Percentiles rank a stretch among this genome's conserved stretches.
phyloP scores from a whole-genome alignment of 2,329 filamentous ascomycete species.

The Lasiodiplodia sp. region DNA sequence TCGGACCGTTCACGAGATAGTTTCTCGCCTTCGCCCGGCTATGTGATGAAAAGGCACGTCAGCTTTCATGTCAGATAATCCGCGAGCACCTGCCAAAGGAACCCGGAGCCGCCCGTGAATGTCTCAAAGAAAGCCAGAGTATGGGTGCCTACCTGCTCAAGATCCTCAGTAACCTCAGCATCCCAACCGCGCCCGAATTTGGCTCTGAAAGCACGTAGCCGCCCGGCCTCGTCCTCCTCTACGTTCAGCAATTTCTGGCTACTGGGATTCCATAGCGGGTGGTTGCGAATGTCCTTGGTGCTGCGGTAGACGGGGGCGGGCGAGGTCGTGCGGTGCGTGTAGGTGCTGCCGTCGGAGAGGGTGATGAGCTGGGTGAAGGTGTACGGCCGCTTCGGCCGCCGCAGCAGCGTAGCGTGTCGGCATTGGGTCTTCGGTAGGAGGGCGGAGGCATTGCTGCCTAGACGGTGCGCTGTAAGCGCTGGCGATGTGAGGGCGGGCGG shows the following conservation, averaged over 20 bases:
- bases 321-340: conserved; percentile 78
- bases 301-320: conserved; percentile 68
- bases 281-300: conserved; percentile 87
- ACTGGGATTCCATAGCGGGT: conserved; percentile 87
- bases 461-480: conserved; percentile 39
- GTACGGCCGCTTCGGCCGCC: conserved; percentile 89
- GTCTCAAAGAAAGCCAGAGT: too few species aligned
- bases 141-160: conserved; percentile 29
- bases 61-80: neutral
- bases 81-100: neutral
- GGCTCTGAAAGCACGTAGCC: conserved; percentile 82
- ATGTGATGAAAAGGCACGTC: neutral
- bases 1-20: neutral
- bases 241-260: conserved; percentile 82
- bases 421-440: conserved; percentile 57
- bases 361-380: conserved; percentile 97
- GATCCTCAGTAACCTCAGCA: conserved; percentile 50
- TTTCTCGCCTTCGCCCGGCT: conserved; percentile 18
- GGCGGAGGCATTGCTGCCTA: conserved; percentile 37
- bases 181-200: conserved; percentile 89
- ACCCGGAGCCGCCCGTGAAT: too few species aligned
- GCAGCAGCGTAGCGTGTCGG: conserved; percentile 84
- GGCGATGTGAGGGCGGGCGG: conserved; percentile 38
- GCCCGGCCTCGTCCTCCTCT: conserved; percentile 93
- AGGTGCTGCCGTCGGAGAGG: conserved; percentile 89